Conservation (phyloP, 331 rosid genomes). For the Erythrophleum ivorense region DNA sequence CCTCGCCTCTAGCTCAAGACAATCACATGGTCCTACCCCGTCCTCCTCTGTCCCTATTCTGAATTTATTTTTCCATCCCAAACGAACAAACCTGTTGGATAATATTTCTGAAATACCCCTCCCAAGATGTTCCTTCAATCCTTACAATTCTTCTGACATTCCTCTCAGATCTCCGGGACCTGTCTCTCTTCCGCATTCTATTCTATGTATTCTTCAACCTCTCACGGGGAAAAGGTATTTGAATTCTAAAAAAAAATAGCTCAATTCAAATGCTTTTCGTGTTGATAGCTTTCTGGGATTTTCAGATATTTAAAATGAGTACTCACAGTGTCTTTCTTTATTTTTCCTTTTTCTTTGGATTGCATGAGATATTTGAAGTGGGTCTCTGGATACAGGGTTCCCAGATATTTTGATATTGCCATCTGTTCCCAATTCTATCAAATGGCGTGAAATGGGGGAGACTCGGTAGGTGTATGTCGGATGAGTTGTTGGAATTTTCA, state of each 20-base stretch:
- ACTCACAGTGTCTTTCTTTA: not conserved
- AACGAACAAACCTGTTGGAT: constrained; percentile 42
- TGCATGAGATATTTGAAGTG: constrained; percentile 31
- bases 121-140: constrained; percentile 41
- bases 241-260: not conserved
- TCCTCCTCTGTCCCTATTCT: constrained; percentile 19
- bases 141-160: constrained; percentile 53
- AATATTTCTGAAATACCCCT: constrained; percentile 37
- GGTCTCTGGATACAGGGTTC: constrained; percentile 39
- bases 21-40: constrained; percentile 52
- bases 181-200: constrained; percentile 33
- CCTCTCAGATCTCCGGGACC: constrained; percentile 51
- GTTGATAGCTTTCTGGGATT: not conserved
- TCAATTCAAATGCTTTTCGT: not conserved
- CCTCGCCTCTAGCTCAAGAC: constrained; percentile 17
- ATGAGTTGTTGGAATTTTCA: constrained; percentile 54
- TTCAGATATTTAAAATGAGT: not conserved
- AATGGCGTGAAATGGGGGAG: constrained; percentile 59
- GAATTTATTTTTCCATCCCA: not conserved
- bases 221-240: not conserved
- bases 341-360: constrained; percentile 10
- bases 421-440: constrained; percentile 23
- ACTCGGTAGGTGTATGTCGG: constrained; percentile 55
- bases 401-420: constrained; percentile 22
- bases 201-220: not conserved